Percentiles rank a stretch among this genome's conserved stretches.
Evolutionary conservation across 495 filamentous ascomycete genomes (phyloP).

Genomic region (Hyaloscypha finlandica): DNA sequence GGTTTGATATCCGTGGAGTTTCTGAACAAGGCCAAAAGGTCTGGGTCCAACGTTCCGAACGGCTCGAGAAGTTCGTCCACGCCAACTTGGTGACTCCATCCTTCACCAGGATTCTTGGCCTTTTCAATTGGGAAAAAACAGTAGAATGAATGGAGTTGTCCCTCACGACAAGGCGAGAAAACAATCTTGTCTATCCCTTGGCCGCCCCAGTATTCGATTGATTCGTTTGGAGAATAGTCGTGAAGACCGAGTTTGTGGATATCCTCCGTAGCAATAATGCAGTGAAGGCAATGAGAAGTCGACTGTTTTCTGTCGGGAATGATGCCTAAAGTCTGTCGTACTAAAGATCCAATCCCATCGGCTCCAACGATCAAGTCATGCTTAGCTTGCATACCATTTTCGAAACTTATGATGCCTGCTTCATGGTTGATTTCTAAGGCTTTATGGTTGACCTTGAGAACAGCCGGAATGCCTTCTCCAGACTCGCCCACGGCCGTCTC

Average conservation of each 20-base stretch:
- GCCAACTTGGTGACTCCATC: conserved; percentile 22
- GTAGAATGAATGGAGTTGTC: conserved; percentile 34
- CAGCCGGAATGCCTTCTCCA: conserved; percentile 46
- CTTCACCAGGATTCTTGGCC: conserved; percentile 25
- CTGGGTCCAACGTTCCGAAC: conserved; percentile 29
- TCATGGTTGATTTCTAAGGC: conserved; percentile 58
- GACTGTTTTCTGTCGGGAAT: conserved; percentile 48
- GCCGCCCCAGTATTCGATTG: conserved; percentile 38
- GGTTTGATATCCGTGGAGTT: conserved; percentile 38
- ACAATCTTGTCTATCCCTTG: conserved; percentile 33
- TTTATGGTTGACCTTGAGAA: conserved; percentile 46
- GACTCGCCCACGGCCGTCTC: conserved; percentile 46
- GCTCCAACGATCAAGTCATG: conserved; percentile 60
- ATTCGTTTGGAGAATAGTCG: conserved; percentile 27
- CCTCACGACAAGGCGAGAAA: conserved; percentile 32
- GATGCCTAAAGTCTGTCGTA: conserved; percentile 39
- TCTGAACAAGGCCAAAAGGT: conserved; percentile 24
- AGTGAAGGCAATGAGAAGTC: conserved; percentile 47
- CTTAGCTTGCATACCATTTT: conserved; percentile 52
- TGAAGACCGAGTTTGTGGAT: conserved; percentile 20
- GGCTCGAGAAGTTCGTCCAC: conserved; percentile 19
- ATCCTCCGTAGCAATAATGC: conserved; percentile 42
- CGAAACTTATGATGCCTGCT: conserved; percentile 49
- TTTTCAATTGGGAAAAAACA: conserved; percentile 36
- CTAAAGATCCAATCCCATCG: conserved; percentile 44